Base-by-base conservation (phyloP, 345 rosid genomes). In the Psidium guajava region DNA sequence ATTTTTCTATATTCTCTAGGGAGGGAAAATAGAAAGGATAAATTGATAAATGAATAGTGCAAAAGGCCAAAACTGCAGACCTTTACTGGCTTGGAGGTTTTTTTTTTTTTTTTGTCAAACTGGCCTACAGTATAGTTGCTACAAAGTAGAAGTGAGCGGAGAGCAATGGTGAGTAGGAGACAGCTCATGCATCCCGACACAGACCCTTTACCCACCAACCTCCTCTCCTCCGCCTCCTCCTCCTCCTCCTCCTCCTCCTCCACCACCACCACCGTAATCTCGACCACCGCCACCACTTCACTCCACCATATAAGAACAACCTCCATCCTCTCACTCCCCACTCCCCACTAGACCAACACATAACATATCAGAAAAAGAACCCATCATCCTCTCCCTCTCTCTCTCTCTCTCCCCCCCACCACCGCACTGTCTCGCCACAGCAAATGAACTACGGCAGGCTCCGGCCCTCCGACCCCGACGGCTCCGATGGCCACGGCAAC, bases 371-470 rank as follows among this genome's bases (percentile, higher is more conserved):
- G 47, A 8, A 36, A 69, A 69, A 9, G 77, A 69, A 69, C 47
- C 47, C 47, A 69, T 5, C 77, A 69, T 54, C 24, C 77, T 56
- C 56, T 28, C 57, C 5, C 75, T 84, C 83, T 16, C 84, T 50
- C 86, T 28, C 74, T 64, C 49, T 50, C 77, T 10, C 81, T 11
- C 20, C n/a, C 11, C n/a, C 28, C 21, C 25, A 54, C 59, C 86
- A 20, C 86, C 7, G 13, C 20, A 27, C 52, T 27, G 59, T 55
- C 49, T 55, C 28, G 59, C 59, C 52, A 2, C 40, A 6, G 50
- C 20, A 51, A 82, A 93, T 92, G 87, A 74, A 57, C 84, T 85
- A 85, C 32, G 92, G 92, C 54, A 83, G 89, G 84, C 89, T 90
- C 56, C 88, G 73, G 8, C 85, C 84, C 27, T 83, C 87, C 47